These are phyloP conservation scores for Cyberlindnera galapagoensis DNA, from an alignment of 805 yeast genomes.

Conservation along the genomic window DNA sequence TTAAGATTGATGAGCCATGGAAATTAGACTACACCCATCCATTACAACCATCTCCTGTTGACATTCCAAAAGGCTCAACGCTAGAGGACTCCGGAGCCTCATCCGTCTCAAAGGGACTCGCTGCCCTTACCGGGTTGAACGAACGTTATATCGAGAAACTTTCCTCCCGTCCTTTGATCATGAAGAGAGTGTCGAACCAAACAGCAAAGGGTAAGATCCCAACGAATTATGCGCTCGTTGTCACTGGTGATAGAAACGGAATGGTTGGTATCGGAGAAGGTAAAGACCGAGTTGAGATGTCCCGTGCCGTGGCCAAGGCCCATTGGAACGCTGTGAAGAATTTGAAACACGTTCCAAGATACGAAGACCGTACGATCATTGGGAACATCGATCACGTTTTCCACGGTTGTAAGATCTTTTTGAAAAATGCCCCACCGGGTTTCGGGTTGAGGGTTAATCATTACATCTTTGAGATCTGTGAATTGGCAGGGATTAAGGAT, in stretches of 20 bases:
- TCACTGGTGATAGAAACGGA: slow-evolving; percentile 91
- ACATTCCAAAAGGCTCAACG: slow-evolving; percentile 45
- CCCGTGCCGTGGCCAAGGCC: slow-evolving; percentile 74
- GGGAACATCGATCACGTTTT: slow-evolving; percentile 78
- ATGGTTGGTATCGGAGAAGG: slow-evolving; percentile 96
- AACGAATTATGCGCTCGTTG: slow-evolving; percentile 74
- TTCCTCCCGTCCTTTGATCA: slow-evolving; percentile 57
- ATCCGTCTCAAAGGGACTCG: slow-evolving; percentile 44
- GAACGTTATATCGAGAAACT: slow-evolving; percentile 54
- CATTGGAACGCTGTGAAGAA: slow-evolving; percentile 92
- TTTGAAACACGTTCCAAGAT: slow-evolving; percentile 72
- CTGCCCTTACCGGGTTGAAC: slow-evolving; percentile 61
- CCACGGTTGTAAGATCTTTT: slow-evolving; percentile 78
- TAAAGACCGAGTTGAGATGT: slow-evolving; percentile 70
- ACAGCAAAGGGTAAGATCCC: slow-evolving; percentile 89
- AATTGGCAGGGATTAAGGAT: slow-evolving; percentile 91
- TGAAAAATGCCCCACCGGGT: slow-evolving; percentile 88
- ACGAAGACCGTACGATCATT: slow-evolving; percentile 85
- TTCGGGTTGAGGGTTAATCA: slow-evolving; percentile 90
- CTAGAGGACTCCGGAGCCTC: slow-evolving; percentile 19
- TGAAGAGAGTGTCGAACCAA: slow-evolving; percentile 83
- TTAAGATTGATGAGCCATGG: slow-evolving; percentile 43
- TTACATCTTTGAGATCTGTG: slow-evolving; percentile 83
- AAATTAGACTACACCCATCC: slow-evolving; percentile 45
- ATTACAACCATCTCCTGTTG: slow-evolving; percentile 50